Percentiles rank a stretch among this genome's conserved stretches.
Evolutionary conservation across 805 yeast genomes (phyloP).

Genomic region (Starmerella stellata): DNA sequence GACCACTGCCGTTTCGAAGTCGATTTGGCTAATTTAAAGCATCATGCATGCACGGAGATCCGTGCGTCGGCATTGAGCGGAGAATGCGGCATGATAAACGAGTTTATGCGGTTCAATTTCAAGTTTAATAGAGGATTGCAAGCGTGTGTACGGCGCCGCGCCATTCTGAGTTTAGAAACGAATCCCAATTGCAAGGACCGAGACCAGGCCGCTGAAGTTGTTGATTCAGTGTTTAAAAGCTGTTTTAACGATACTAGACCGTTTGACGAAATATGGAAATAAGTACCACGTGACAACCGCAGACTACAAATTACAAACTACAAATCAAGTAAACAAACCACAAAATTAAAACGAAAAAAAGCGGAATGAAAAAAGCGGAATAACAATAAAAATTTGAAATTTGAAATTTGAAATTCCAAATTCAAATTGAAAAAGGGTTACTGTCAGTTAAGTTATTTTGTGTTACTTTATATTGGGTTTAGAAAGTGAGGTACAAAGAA

Average conservation of each 20-base stretch:
- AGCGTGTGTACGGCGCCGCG: conserved; percentile 76
- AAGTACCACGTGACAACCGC: conserved; percentile 8
- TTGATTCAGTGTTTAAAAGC: conserved; percentile 75
- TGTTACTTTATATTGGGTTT: no score
- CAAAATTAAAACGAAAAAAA: neutral
- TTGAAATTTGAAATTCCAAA: no score
- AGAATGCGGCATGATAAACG: conserved; percentile 81
- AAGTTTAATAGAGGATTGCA: conserved; percentile 70
- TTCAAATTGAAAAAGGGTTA: neutral
- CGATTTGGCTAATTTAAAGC: conserved; percentile 67
- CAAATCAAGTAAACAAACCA: no score
- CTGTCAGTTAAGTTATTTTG: no score
- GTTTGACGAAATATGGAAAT: conserved; percentile 75
- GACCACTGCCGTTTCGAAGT: conserved; percentile 78
- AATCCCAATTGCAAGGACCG: conserved; percentile 65
- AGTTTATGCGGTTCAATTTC: conserved; percentile 38
- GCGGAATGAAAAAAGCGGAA: neutral
- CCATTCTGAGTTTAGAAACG: conserved; percentile 62
- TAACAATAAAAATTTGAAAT: neutral
- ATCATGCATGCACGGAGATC: conserved; percentile 93
- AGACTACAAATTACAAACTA: no score
- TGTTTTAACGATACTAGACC: conserved; percentile 94
- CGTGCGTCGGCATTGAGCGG: conserved; percentile 87
- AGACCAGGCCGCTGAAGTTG: conserved; percentile 60
- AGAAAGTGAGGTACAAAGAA: conserved; percentile 63